Base-by-base conservation (phyloP, 2,329 filamentous ascomycete genomes). In the Aspergillus awamori region DNA sequence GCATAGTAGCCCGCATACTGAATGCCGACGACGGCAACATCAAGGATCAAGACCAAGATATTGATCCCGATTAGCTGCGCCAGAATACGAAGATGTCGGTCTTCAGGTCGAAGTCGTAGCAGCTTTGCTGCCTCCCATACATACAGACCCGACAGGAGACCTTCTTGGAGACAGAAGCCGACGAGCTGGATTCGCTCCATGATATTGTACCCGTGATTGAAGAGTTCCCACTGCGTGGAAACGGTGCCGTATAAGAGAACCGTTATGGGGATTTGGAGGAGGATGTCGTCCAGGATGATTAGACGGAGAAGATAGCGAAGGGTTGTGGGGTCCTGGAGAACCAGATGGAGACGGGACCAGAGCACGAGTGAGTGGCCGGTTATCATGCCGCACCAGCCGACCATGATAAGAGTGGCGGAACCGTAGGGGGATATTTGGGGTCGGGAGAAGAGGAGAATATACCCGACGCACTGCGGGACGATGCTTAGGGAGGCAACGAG, bases 11-110 rank as follows among this genome's bases (percentile, higher is more conserved):
- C 72, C 15, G 74, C 74, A 63, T 78, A 79, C 30, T 77, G 69
- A 3, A 79, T 65, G 22, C 71, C 74, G 8, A 83, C 66, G 13
- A 81, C 53, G 3, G 75, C 74, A 59, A 80, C 66, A 63, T 84
- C 81, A 15, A 84, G 72, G 1, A 78, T 28, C 8, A 84, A 75
- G 17, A 84, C 78, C 22, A 83, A 49, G 0, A 81, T 62, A 64
- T 83, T 83, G 48, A 80, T 75, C 30, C 83, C 76, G 58, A 89
- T 84, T 75, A 88, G 84, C 54, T 74, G 67, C 8, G 57, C 55
- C 0, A 72, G 64, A 28, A 73, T 69, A 0, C 64, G 67, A 8
- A 63, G 56, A 1, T 63, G 65, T 5, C 62, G 66, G 11, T 63
- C 64, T 6, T 64, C 57, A 0, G 68, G 70, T 2, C 70, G 65